These are phyloP conservation scores for Kluyveromyces aestuarii DNA, from an alignment of 805 yeast species.

Conservation along the genomic window DNA sequence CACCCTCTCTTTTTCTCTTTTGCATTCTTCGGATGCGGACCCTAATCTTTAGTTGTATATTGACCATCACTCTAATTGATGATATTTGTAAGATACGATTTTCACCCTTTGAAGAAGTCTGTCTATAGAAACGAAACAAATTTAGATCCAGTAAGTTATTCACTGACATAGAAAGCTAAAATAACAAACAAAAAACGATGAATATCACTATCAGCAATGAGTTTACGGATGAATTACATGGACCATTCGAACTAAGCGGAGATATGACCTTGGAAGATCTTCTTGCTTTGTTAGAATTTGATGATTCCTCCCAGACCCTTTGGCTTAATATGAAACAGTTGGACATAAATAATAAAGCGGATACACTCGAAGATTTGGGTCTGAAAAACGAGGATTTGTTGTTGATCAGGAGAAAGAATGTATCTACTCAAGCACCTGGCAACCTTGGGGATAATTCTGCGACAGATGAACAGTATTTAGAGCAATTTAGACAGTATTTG, in stretches of 20 bases:
- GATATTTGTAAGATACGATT: background rate
- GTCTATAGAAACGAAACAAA: too few relatives aligned
- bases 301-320: constrained; percentile 42
- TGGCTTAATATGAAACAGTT: constrained; percentile 38
- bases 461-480: constrained; percentile 29
- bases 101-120: background rate
- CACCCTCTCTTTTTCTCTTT: constrained; percentile 7
- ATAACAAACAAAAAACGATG: constrained; percentile 27
- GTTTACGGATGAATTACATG: constrained; percentile 38
- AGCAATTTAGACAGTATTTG: constrained; percentile 40
- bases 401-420: constrained; percentile 28
- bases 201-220: constrained; percentile 43
- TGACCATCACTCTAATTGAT: background rate
- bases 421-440: background rate
- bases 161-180: background rate
- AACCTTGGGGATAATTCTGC: background rate
- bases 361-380: constrained; percentile 38
- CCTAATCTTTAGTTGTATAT: too few relatives aligned
- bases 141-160: too few relatives aligned
- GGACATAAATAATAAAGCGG: constrained; percentile 14
- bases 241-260: constrained; percentile 50
- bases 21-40: background rate
- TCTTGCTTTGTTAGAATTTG: constrained; percentile 64
- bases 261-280: constrained; percentile 61
- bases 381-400: constrained; percentile 54